These are phyloP conservation scores for Pseudocercospora vitis DNA, from an alignment of 2,329 filamentous ascomycete species.

Conservation along the genomic window DNA sequence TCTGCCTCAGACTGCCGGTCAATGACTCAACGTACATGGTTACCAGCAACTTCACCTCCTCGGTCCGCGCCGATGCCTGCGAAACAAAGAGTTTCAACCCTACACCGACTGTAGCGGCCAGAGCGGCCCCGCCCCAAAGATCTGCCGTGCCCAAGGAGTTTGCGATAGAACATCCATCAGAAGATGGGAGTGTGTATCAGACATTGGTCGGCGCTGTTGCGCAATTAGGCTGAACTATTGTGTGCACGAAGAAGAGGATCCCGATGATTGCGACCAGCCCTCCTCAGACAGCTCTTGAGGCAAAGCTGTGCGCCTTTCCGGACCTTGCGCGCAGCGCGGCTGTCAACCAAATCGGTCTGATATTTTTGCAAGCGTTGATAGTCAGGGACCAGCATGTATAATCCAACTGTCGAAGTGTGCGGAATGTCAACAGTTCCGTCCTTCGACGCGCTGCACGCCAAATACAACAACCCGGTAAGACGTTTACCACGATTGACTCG, in stretches of 20 bases:
- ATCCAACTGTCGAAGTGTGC: neutral
- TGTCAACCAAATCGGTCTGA: neutral
- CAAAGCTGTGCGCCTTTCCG: too few species aligned
- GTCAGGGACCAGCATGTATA: neutral
- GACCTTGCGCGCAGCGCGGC: conserved; percentile 1
- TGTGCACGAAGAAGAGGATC: neutral
- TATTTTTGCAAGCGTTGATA: neutral
- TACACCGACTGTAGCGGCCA: conserved; percentile 6
- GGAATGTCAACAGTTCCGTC: too few species aligned
- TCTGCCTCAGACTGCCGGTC: neutral
- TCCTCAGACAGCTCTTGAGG: too few species aligned
- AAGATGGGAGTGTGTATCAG: neutral
- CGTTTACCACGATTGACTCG: neutral
- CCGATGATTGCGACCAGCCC: too few species aligned
- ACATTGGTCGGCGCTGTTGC: too few species aligned
- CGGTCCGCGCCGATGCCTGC: conserved; percentile 6
- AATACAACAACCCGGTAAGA: neutral
- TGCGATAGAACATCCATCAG: too few species aligned
- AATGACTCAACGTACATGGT: conserved; percentile 4
- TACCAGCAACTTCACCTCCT: conserved; percentile 1
- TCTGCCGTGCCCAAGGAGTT: neutral
- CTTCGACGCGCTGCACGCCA: neutral
- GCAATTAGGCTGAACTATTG: too few species aligned
- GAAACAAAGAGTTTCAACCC: neutral
- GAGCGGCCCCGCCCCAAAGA: neutral